phyloP scores from a whole-genome alignment of 441 rosid species.

The Adansonia madagascariensis region DNA sequence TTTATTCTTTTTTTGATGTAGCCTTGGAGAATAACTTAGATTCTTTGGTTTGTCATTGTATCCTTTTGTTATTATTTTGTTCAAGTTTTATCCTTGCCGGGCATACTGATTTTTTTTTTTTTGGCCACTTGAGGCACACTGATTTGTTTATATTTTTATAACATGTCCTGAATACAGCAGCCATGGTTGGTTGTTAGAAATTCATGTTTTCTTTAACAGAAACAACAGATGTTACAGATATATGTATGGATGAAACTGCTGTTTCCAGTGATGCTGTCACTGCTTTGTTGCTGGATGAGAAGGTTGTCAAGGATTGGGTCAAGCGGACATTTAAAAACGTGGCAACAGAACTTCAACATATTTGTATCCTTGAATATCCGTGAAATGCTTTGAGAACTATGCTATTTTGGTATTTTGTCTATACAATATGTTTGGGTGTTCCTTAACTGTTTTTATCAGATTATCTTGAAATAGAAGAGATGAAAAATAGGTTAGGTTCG shows the following conservation, averaged over 20 bases:
- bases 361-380: conserved; percentile 72
- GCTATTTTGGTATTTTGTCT: conserved; percentile 14
- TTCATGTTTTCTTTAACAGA: conserved; percentile 52
- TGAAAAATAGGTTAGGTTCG: conserved; percentile 52
- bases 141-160: conserved; percentile 20
- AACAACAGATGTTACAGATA: conserved; percentile 81
- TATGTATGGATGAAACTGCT: conserved; percentile 96
- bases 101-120: conserved; percentile 19
- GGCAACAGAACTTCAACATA: conserved; percentile 58
- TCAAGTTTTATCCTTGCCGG: not conserved
- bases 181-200: conserved; percentile 7
- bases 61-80: conserved; percentile 43
- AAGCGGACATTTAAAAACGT: conserved; percentile 71
- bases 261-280: conserved; percentile 91
- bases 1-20: conserved; percentile 82
- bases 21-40: conserved; percentile 83
- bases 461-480: conserved; percentile 59
- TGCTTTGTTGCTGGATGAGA: conserved; percentile 98
- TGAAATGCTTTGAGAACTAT: conserved; percentile 22
- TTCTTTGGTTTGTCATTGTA: conserved; percentile 90
- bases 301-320: conserved; percentile 97
- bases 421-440: conserved; percentile 19
- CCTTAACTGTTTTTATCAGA: conserved; percentile 63
- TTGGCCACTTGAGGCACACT: not conserved
- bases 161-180: conserved; percentile 1